Percentiles rank a stretch among this genome's conserved stretches.
Evolutionary conservation across 2,329 filamentous ascomycete genomes (phyloP).

Genomic region (Metarhizium brunneum): DNA sequence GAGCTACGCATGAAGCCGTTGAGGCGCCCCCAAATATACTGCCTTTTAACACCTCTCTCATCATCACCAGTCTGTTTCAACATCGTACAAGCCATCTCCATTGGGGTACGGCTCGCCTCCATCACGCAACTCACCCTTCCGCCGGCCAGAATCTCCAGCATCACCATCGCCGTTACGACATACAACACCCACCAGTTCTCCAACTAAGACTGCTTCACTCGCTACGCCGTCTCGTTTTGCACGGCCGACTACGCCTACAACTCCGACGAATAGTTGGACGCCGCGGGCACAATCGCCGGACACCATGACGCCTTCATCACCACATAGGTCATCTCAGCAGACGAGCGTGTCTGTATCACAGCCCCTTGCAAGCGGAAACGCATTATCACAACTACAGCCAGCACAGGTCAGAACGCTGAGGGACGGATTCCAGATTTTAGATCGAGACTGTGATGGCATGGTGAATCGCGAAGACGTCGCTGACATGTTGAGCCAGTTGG

Average conservation of each 20-base stretch:
- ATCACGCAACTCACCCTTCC: constrained; percentile 53
- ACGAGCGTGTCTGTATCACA: constrained; percentile 21
- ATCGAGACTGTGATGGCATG: constrained; percentile 76
- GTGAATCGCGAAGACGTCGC: constrained; percentile 77
- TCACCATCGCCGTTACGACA: constrained; percentile 58
- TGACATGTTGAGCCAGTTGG: constrained; percentile 80
- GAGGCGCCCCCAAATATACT: constrained; percentile 11
- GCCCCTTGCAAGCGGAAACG: constrained; percentile 36
- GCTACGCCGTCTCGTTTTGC: constrained; percentile 22
- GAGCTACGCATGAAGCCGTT: constrained; percentile 8
- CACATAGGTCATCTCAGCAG: constrained; percentile 21
- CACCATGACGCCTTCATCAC: constrained; percentile 29
- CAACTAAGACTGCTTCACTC: constrained; percentile 33
- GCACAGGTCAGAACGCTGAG: constrained; percentile 79
- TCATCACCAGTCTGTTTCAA: constrained; percentile 37
- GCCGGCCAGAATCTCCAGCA: constrained; percentile 50
- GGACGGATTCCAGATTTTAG: constrained; percentile 88
- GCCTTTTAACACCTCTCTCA: constrained; percentile 17
- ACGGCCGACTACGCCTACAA: constrained; percentile 32
- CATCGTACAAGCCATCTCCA: constrained; percentile 61
- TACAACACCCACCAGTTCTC: constrained; percentile 54
- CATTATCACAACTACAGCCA: constrained; percentile 66
- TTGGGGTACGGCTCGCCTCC: constrained; percentile 59
- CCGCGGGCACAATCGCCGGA: constrained; percentile 22
- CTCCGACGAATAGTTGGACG: constrained; percentile 27